Conservation (phyloP, 1,139 yeast genomes). For the Suhomyces bolitotheri region DNA sequence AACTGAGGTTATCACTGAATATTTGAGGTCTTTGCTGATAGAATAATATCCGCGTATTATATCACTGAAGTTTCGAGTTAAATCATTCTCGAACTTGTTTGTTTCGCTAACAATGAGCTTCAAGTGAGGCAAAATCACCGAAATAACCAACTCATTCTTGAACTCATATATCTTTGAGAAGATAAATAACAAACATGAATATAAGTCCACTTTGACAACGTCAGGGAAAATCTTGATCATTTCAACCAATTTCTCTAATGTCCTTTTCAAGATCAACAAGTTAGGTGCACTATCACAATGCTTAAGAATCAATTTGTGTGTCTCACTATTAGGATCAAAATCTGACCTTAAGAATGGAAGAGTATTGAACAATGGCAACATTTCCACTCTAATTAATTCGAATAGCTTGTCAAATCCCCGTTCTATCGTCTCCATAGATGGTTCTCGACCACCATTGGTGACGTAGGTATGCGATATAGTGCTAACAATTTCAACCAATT, state of each 20-base stretch:
- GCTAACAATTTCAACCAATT: conserved; percentile 58
- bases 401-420: conserved; percentile 75
- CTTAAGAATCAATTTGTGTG: conserved; percentile 30
- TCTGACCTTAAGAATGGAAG: conserved; percentile 62
- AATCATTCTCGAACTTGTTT: conserved; percentile 24
- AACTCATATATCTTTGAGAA: conserved; percentile 61
- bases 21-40: conserved; percentile 30
- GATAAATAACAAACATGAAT: conserved; percentile 65
- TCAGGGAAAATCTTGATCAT: conserved; percentile 68
- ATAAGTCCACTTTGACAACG: conserved; percentile 66
- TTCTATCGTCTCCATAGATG: conserved; percentile 33
- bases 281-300: conserved; percentile 38
- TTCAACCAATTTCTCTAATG: conserved; percentile 56
- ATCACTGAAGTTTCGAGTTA: conserved; percentile 40
- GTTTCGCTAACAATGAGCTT: conserved; percentile 47
- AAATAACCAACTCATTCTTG: conserved; percentile 46
- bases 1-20: conserved; percentile 57
- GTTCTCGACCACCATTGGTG: conserved; percentile 3
- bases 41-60: conserved; percentile 31
- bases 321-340: conserved; percentile 37
- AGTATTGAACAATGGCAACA: conserved; percentile 60
- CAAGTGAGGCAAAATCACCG: conserved; percentile 57
- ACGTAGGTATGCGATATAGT: conserved; percentile 42
- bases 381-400: conserved; percentile 73
- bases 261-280: conserved; percentile 48